Base-by-base conservation (phyloP, 2,329 filamentous ascomycete genomes). In the Tolypocladium tundrense region DNA sequence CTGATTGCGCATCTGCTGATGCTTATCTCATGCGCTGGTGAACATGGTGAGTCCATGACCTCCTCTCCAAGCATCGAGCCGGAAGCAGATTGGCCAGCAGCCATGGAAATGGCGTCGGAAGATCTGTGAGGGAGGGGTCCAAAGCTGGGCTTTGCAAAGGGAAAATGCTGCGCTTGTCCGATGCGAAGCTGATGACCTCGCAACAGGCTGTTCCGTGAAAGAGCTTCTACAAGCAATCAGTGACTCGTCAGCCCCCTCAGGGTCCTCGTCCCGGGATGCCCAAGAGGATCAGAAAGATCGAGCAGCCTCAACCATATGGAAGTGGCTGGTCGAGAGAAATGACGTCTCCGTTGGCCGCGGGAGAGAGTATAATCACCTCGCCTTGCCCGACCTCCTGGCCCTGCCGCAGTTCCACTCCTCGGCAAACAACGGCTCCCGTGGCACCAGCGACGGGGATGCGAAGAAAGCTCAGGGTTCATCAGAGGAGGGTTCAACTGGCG, bases 301-400 rank as follows among this genome's bases (percentile, higher is more conserved):
- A 50, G 69, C 65, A 48, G 62, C 65, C n/a, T 61, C 66, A 31
- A 69, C 65, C 8, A 68, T 75, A 14, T 75, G 72, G 72, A 62
- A 57, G 24, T 75, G 73, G 73, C 61, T 75, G 51, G 66, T 64
- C 21, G 63, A 65, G 43, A 65, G 71, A 60, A 62, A 63, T 51
- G 72, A 75, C 55, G 64, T 75, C n/a, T 73, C 69, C 13, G 65
- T 75, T 50, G 72, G 73, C 5, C 56, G 58, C 45, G 53, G 66
- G 40, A 65, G 71, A 57, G 63, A 65, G 55, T 70, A 65, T 57
- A 73, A 73, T 53, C 65, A 65, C 35, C 58, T 84, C 75, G 62
- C 77, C 71, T 55, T 74, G 37, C 56, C 64, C 27, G 64, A 72
- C 40, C 58, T 73, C 21, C 60, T 71, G 16, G 61, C 58, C 27